Base-by-base conservation (phyloP, 2,329 filamentous ascomycete genomes). In the Trichoderma simmonsii region DNA sequence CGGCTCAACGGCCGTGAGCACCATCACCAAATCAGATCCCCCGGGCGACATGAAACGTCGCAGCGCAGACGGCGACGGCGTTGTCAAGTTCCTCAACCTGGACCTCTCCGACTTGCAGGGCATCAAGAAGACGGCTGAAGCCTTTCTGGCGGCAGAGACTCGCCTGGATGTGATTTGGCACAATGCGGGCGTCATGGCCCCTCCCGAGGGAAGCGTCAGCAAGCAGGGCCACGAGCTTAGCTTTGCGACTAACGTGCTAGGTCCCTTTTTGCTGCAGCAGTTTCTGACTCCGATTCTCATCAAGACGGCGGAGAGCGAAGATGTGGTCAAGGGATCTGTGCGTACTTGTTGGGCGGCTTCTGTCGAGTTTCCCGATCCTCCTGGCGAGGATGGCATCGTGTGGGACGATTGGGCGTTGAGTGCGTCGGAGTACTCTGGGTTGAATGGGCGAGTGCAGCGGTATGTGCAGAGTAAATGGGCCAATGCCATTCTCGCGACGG, bases 21-120 rank as follows among this genome's bases (percentile, higher is more conserved):
- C 77, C 14, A 84, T 88, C 73, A 77, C 81, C 43, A 68, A 77
- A 3, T 62, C 57, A 8, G 57, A 62, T 87, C 43, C 84, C 78
- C 5, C 75, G 80, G 39, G 77, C 81, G 21, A 86, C 86, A 74
- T 85, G 81, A 15, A 77, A 78, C 3, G 73, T 76, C 1, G 85
- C 85, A 57, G 85, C 89, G 57, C 76, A 78, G 5, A 74, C 77
- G 12, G 85, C 88, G 75, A 79, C 81, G 73, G 70, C 78, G 34
- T 73, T 77, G 4, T 82, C 3, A 76, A 78, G n/a, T 84, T 83
- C 71, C 75, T 86, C 8, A 72, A 77, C 11, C 76, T 87, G 4
- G 85, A 86, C 71, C 77, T 82, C 6, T 73, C 75, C 8, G 80
- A 82, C 70, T 74, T 82, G 3, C 64, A 75, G 21, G 78, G 77